phyloP scores from a whole-genome alignment of 2,329 filamentous ascomycete species.

The Colletotrichum filicis region DNA sequence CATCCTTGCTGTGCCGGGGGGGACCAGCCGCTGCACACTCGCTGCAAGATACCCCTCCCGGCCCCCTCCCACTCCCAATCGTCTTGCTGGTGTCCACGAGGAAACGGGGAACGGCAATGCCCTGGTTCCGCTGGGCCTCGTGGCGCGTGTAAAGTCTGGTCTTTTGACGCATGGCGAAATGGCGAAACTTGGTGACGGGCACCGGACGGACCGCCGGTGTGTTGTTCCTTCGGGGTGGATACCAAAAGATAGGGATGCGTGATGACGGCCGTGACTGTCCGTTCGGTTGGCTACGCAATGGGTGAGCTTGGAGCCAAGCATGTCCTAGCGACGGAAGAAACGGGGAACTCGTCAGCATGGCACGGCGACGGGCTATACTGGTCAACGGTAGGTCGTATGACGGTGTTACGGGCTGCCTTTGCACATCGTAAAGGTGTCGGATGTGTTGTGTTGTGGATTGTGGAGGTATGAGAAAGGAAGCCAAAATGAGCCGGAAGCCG shows the following conservation, averaged over 20 bases:
- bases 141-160: conserved; percentile 5
- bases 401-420: not conserved
- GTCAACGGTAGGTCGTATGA: not conserved
- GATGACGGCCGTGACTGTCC: conserved; percentile 2
- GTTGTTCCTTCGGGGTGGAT: not conserved
- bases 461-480: not conserved
- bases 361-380: not conserved
- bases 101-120: not conserved
- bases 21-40: not conserved
- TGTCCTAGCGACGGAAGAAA: conserved; percentile 21
- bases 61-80: not conserved
- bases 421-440: not conserved
- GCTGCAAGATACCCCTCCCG: conserved; percentile 4
- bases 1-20: conserved; percentile 16
- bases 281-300: conserved; percentile 24
- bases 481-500: not conserved
- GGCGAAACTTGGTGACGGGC: conserved; percentile 4
- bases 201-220: conserved; percentile 12
- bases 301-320: conserved; percentile 5
- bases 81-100: not conserved
- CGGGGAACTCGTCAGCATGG: not conserved
- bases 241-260: not conserved
- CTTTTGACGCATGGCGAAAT: conserved; percentile 5
- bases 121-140: conserved; percentile 13
- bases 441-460: not conserved